Conservation (phyloP, 2,329 filamentous ascomycete species). For the Lomentospora prolificans region DNA sequence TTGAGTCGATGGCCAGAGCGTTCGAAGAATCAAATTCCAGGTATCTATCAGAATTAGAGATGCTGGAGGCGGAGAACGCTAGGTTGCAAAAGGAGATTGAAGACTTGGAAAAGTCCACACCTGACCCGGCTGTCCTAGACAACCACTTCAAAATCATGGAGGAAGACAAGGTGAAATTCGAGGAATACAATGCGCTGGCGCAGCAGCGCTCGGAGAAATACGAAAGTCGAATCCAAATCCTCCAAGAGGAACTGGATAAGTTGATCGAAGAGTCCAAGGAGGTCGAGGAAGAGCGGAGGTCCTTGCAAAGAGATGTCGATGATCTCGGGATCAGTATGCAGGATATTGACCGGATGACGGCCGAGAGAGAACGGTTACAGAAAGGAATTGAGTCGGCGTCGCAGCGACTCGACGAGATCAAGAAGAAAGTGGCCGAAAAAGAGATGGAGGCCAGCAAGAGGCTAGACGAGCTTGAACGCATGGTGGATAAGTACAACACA, state of each 20-base stretch:
- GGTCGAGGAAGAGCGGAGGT: conserved; percentile 70
- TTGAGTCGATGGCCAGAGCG: conserved; percentile 76
- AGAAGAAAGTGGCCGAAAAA: conserved; percentile 72
- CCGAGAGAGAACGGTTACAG: conserved; percentile 87
- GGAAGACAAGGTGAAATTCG: conserved; percentile 89
- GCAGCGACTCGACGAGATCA: conserved; percentile 71
- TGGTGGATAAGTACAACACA: conserved; percentile 87
- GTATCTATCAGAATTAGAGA: conserved; percentile 73
- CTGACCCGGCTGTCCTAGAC: conserved; percentile 74
- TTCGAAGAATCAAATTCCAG: conserved; percentile 80
- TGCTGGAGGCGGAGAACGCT: conserved; percentile 78
- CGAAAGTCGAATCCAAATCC: conserved; percentile 64
- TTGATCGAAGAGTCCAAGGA: conserved; percentile 64
- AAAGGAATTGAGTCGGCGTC: conserved; percentile 72
- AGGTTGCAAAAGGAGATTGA: conserved; percentile 77
- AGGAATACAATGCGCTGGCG: conserved; percentile 83
- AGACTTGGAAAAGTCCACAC: conserved; percentile 76
- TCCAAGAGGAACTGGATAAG: conserved; percentile 82
- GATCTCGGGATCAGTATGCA: conserved; percentile 91
- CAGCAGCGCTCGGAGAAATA: conserved; percentile 83
- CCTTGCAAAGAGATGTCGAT: conserved; percentile 78
- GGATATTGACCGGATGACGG: conserved; percentile 98
- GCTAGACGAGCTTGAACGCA: conserved; percentile 84
- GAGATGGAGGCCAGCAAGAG: conserved; percentile 79
- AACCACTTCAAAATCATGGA: conserved; percentile 88